Base-by-base conservation (phyloP, 192 early-diverging fungal species). In the Phlyctochytrium arcticum region DNA sequence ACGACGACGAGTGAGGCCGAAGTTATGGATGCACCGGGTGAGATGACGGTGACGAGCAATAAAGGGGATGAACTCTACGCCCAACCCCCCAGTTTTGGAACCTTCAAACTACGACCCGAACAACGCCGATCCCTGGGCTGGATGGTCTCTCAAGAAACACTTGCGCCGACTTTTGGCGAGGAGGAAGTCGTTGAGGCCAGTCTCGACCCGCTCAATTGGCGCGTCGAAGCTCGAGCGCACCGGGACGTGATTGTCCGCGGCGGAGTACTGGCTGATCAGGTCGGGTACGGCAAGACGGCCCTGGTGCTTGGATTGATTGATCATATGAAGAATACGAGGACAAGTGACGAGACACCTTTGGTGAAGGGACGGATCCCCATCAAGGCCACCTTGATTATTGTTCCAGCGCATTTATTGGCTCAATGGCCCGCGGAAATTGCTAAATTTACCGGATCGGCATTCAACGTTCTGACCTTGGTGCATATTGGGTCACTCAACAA, bases 231-330 rank as follows among this genome's bases (percentile, higher is more conserved):
- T 9, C 57, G 67, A 30, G 77, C 70, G 21, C 50, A 64, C 17
- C 62, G 71, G n/a, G 46, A 32, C 5, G 74, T 75, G n/a, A 3
- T 36, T 7, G 44, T 76, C 36, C 71, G 74, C 5, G 77, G 77
- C 17, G 77, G 77, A 21, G 77, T 79, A 2, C 50, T 79, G 33
- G 77, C 77, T 6, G 77, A 79, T 51, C 37, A 79, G 44, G 77
- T 79, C 37, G 77, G 77, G 19, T 79, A 79, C 58, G 77, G 77
- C 3, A 79, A 79, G 53, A 79, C 77, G 5, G 77, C 71, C 36
- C 75, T 79, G 47, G 73, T 74, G 7, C 51, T 79, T 2, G 77
- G 77, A 17, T 59, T 79, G 7, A 79, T 79, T 46, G 74, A 73
- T 48, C 39, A 44, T 2, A n/a, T n/a, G n/a, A n/a, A n/a, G n/a